Evolutionary conservation across 1,139 yeast genomes (phyloP).

Genomic region (Geotrichum carabidarum): DNA sequence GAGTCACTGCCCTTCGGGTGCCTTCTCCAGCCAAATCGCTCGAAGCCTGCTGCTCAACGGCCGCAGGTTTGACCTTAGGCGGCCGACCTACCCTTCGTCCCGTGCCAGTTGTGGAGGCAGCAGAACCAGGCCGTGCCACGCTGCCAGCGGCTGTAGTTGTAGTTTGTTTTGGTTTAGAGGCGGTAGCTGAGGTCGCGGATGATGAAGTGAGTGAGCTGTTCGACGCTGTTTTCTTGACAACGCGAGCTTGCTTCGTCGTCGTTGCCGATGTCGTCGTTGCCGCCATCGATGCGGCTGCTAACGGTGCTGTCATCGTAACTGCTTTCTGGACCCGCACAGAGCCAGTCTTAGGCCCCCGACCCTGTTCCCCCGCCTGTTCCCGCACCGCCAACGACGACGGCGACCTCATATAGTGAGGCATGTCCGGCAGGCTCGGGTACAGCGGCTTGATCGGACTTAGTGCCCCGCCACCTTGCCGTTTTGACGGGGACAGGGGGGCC

Average conservation of each 20-base stretch:
- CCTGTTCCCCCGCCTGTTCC: too few species aligned
- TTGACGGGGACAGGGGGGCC: background rate
- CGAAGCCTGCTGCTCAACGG: background rate
- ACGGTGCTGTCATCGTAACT: background rate
- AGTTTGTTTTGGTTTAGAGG: background rate
- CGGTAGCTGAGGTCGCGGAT: background rate
- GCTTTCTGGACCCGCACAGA: too few species aligned
- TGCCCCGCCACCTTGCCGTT: background rate
- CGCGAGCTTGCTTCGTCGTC: background rate
- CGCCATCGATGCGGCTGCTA: background rate
- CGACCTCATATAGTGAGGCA: background rate
- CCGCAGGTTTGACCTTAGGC: constrained; percentile 2
- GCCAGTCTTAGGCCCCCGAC: too few species aligned
- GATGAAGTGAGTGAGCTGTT: background rate
- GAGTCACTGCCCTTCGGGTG: background rate
- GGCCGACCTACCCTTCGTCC: constrained; percentile 11
- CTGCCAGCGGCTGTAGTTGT: background rate
- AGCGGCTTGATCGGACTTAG: constrained; percentile 1
- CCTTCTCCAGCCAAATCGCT: background rate
- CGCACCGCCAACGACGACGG: background rate
- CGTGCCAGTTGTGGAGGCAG: constrained; percentile 5
- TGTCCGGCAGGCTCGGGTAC: constrained; percentile 1
- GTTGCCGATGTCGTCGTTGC: background rate
- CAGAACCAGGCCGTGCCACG: background rate
- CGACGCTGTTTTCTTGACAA: constrained; percentile 4